Conservation (phyloP, 106 monocot species). For the Platanthera zijinensis region DNA sequence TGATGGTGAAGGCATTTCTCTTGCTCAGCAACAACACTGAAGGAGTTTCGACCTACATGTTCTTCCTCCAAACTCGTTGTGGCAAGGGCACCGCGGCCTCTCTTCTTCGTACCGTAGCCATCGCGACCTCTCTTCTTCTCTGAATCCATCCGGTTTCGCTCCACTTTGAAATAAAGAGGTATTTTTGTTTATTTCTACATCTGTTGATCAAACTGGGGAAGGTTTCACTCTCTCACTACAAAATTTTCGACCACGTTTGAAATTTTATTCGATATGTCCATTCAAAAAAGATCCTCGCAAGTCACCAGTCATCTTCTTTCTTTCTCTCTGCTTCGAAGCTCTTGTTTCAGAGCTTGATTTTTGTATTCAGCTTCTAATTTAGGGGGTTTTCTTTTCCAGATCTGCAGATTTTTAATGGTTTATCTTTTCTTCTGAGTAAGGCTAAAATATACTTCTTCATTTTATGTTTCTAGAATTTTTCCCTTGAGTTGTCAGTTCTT, state of each 20-base stretch:
- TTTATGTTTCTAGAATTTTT: neutral
- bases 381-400: neutral
- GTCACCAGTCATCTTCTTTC: neutral
- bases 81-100: too few relatives aligned
- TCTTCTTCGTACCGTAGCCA: too few relatives aligned
- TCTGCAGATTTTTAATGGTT: neutral
- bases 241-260: neutral
- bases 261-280: neutral
- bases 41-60: too few relatives aligned
- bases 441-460: neutral
- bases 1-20: too few relatives aligned
- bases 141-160: too few relatives aligned
- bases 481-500: neutral
- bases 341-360: neutral
- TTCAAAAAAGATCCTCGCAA: neutral
- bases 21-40: too few relatives aligned
- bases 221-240: too few relatives aligned
- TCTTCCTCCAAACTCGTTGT: too few relatives aligned
- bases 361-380: neutral
- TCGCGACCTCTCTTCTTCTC: too few relatives aligned
- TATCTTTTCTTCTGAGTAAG: neutral
- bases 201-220: too few relatives aligned
- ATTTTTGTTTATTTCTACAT: too few relatives aligned
- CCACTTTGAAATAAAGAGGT: too few relatives aligned
- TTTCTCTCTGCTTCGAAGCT: neutral